Evolutionary conservation across 495 filamentous ascomycete species (phyloP).

Genomic region (Pyronema domesticum): DNA sequence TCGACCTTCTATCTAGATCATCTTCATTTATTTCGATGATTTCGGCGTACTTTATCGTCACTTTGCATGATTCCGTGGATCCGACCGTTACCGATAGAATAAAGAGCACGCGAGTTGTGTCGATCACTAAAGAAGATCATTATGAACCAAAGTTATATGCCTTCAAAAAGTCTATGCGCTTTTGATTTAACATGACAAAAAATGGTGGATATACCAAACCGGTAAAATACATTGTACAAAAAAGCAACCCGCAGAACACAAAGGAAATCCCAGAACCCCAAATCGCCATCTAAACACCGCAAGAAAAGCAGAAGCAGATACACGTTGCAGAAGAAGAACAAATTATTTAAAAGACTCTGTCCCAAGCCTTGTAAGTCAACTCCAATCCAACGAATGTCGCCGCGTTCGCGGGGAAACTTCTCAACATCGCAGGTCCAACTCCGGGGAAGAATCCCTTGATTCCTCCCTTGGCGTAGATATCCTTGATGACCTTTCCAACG

Average conservation of each 20-base stretch:
- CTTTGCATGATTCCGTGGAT: too few species aligned
- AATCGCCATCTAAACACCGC: background rate
- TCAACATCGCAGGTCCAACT: conserved; percentile 76
- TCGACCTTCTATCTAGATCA: too few species aligned
- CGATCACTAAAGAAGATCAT: too few species aligned
- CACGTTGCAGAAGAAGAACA: background rate
- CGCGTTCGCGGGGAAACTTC: conserved; percentile 90
- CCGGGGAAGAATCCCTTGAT: conserved; percentile 94
- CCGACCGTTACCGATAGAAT: too few species aligned
- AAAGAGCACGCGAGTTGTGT: too few species aligned
- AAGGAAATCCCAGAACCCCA: background rate
- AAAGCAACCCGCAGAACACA: too few species aligned
- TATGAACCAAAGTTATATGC: too few species aligned
- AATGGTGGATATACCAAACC: background rate
- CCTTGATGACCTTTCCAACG: conserved; percentile 57
- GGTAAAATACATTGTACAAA: too few species aligned
- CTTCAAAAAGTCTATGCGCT: too few species aligned
- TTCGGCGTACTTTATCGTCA: too few species aligned
- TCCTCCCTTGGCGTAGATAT: conserved; percentile 64
- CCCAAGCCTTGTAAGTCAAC: conserved; percentile 66
- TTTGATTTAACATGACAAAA: too few species aligned
- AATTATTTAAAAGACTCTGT: conserved; percentile 41
- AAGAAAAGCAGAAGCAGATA: background rate
- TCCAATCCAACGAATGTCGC: conserved; percentile 56
- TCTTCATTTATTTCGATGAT: too few species aligned